Base-by-base conservation (phyloP, 2,329 filamentous ascomycete species). In the Colletotrichum shisoi region DNA sequence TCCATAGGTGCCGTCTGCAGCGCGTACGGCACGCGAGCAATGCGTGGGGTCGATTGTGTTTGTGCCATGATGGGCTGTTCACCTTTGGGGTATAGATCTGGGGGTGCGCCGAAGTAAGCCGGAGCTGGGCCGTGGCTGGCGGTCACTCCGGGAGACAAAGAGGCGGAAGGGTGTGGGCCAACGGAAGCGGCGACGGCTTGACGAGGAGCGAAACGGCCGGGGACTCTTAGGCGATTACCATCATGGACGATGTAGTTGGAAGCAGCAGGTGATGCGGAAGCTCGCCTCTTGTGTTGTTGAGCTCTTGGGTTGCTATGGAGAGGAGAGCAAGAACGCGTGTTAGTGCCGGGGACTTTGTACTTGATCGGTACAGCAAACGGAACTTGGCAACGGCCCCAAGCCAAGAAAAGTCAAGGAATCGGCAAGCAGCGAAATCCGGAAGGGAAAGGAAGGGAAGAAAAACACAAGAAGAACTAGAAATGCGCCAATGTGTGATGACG, bases 1-100 rank as follows among this genome's bases (percentile, higher is more conserved):
- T 72, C 69, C 31, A 70, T 67, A 4, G 70, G 59, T 24, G 74
- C 66, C 7, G 72, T 74, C 61, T 78, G 75, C 27, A 76, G 70
- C 4, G 65, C 39, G 44, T 67, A 63, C 4, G 63, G 46, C 19
- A 53, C 53, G 39, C 63, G 60, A 34, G 63, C 40, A 24, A 49
- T 51, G 3, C 62, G 65, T 4, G 61, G 57, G 37, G 37, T 60
- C 27, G 65, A 51, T 15, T 57, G 61, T 17, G 59, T 27, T 15
- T 53, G 58, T 19, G 56, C 40, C 56, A 63, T 70, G 34, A 40
- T 63, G 5, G 54, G 46, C 17, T 65, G 58, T 17, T 71, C 64
- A 31, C 69, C 53, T 42, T 60, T 58, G 12, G 65, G 62, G 17
- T 70, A 71, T 34, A 66, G 34, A 40, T 71, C 68, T 31, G 64